Evolutionary conservation across 208 protist genomes (phyloP).

Genomic region (Acanthamoeba polyphaga): DNA sequence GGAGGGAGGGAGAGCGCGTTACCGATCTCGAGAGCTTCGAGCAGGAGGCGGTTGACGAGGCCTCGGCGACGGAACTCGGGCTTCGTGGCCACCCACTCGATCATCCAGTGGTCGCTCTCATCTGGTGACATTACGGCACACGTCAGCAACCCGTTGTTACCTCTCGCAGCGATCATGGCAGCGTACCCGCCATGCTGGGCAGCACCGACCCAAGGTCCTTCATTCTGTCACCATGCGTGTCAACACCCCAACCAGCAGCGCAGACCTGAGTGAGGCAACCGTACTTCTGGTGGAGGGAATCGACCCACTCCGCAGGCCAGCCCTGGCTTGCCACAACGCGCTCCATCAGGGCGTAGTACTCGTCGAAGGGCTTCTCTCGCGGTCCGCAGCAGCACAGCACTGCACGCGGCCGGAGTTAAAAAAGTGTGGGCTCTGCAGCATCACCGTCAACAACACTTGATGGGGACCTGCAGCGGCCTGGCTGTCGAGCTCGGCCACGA

Average conservation of each 20-base stretch:
- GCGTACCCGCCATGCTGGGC: neutral
- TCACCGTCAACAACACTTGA: too few relatives aligned
- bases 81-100: neutral
- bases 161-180: neutral
- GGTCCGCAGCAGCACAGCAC: neutral
- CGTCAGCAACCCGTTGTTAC: neutral
- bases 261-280: neutral
- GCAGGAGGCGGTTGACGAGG: neutral
- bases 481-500: neutral
- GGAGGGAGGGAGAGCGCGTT: too few relatives aligned
- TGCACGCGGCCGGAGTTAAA: neutral
- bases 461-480: neutral
- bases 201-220: neutral
- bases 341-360: neutral
- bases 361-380: neutral
- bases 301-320: neutral
- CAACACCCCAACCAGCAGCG: neutral
- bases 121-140: neutral
- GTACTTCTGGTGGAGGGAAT: neutral
- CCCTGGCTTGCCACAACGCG: neutral
- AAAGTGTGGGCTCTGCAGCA: too few relatives aligned
- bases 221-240: neutral
- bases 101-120: neutral
- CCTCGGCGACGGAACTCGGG: neutral
- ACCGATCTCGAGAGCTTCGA: neutral